phyloP scores from a whole-genome alignment of 139 green algal species.

The Chlorella vulgaris region DNA sequence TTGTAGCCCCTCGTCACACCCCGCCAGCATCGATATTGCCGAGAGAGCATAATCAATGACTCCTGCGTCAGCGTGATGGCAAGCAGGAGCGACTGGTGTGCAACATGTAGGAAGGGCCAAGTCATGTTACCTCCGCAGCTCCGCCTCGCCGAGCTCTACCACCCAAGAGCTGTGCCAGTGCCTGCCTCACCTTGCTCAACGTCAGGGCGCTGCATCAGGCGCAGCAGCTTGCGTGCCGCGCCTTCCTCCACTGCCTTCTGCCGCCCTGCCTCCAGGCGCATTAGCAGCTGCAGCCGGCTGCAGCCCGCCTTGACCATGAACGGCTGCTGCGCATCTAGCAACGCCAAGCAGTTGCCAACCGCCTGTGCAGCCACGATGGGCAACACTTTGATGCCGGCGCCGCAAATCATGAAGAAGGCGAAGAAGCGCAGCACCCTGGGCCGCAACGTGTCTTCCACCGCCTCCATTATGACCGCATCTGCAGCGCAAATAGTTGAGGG shows the following conservation, averaged over 20 bases:
- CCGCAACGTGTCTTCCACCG: slow-evolving; percentile 19
- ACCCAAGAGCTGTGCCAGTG: too few species aligned
- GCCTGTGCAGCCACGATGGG: neutral
- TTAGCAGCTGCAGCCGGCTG: slow-evolving; percentile 21
- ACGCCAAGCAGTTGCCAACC: slow-evolving; percentile 15
- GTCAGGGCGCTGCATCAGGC: slow-evolving; percentile 1
- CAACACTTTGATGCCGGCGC: neutral
- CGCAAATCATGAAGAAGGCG: slow-evolving; percentile 24
- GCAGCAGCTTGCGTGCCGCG: slow-evolving; percentile 8
- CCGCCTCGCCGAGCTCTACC: too few species aligned
- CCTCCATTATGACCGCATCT: neutral
- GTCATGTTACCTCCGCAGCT: too few species aligned
- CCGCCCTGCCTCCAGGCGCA: slow-evolving; percentile 20
- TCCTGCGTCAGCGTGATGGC: neutral
- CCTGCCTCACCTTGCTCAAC: neutral
- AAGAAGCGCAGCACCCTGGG: slow-evolving; percentile 24
- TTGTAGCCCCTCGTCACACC: neutral
- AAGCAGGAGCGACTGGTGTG: neutral
- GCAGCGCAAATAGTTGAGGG: neutral
- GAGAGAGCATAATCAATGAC: neutral
- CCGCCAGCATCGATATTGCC: neutral
- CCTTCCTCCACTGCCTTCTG: neutral
- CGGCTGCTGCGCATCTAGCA: slow-evolving; percentile 27
- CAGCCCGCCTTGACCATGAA: slow-evolving; percentile 29
- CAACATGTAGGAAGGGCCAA: neutral